Evolutionary conservation across 148 eudicot species (phyloP).

Genomic region (Rhododendron vialii): DNA sequence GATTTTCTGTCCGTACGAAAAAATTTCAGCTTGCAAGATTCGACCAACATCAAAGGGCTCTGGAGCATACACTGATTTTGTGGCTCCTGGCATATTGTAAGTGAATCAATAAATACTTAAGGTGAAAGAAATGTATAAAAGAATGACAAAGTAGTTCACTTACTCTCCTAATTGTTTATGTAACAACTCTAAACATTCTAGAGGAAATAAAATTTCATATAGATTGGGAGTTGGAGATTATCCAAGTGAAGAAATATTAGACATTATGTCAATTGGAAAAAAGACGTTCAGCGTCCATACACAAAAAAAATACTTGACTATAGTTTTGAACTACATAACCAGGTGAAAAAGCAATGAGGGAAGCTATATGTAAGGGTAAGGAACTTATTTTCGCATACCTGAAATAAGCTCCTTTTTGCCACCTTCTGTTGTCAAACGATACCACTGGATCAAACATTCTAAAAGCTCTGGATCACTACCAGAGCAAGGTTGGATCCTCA

Average conservation of each 20-base stretch:
- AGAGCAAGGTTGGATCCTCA: constrained; percentile 57
- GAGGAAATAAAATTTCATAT: not conserved
- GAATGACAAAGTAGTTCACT: not conserved
- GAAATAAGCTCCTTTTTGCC: constrained; percentile 78
- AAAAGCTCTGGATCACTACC: constrained; percentile 61
- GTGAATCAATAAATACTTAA: not conserved
- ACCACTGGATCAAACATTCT: constrained; percentile 86
- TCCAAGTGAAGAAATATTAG: not conserved
- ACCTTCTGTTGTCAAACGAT: constrained; percentile 55
- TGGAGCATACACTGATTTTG: constrained; percentile 85
- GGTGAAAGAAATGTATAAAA: not conserved
- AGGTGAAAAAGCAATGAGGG: not conserved
- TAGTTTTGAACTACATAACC: not conserved
- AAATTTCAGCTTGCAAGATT: constrained; percentile 67
- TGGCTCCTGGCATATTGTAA: constrained; percentile 61
- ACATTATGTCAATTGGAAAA: not conserved
- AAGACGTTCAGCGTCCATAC: not conserved
- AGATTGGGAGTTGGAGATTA: not conserved
- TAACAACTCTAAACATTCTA: not conserved
- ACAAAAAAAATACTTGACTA: not conserved
- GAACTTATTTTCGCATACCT: constrained; percentile 43
- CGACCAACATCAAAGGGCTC: constrained; percentile 93
- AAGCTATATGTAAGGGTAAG: not conserved
- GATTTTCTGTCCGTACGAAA: constrained; percentile 35
- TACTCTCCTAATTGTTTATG: not conserved